Evolutionary conservation across 768 basidiomycete genomes (phyloP).

Genomic region (Scleroderma bovista): DNA sequence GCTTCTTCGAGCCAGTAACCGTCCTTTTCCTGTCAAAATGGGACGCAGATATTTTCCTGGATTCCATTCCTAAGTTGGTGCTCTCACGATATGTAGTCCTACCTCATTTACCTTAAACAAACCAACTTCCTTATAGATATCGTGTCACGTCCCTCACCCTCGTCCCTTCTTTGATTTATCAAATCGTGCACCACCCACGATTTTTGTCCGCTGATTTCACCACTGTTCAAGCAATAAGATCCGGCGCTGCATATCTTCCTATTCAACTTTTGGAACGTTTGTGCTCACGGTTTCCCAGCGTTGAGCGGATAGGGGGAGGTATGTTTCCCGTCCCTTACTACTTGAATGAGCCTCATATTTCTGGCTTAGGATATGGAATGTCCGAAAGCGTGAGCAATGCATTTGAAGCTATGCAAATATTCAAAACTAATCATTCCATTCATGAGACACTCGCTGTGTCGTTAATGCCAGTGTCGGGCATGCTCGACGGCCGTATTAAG

Average conservation of each 20-base stretch:
- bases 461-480: slow-evolving; percentile 38
- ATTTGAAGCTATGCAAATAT: not conserved
- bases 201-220: slow-evolving; percentile 47
- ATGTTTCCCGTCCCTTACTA: slow-evolving; percentile 4
- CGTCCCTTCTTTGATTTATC: slow-evolving; percentile 62
- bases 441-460: slow-evolving; percentile 52
- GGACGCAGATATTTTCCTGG: slow-evolving; percentile 47
- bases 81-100: not conserved
- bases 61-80: slow-evolving; percentile 53
- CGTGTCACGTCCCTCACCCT: slow-evolving; percentile 44
- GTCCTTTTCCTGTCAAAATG: slow-evolving; percentile 53
- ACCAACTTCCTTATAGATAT: slow-evolving; percentile 36
- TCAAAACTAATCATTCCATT: not conserved
- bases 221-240: slow-evolving; percentile 37
- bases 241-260: slow-evolving; percentile 68
- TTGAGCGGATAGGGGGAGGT: slow-evolving; percentile 43
- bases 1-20: slow-evolving; percentile 42
- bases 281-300: slow-evolving; percentile 29
- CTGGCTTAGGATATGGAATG: slow-evolving; percentile 55
- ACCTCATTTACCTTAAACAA: not conserved
- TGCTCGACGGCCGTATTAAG: slow-evolving; percentile 39
- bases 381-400: slow-evolving; percentile 51
- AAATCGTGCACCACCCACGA: slow-evolving; percentile 51
- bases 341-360: not conserved
- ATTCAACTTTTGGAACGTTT: slow-evolving; percentile 44